Base-by-base conservation (phyloP, 2,329 filamentous ascomycete species). In the Fonsecaea nubica region DNA sequence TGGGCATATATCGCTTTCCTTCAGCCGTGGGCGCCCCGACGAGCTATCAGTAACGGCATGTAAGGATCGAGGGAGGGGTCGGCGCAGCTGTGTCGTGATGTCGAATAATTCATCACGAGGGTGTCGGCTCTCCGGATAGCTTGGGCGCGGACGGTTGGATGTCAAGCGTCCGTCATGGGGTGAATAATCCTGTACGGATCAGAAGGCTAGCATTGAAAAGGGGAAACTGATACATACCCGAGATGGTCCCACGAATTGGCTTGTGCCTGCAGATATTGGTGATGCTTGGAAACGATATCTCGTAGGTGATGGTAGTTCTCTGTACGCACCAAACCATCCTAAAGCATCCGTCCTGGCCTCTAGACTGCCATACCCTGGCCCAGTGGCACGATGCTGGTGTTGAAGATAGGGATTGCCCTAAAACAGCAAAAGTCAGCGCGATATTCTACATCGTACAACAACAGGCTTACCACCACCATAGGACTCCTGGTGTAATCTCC, bases 1-100 rank as follows among this genome's bases (percentile, higher is more conserved):
- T 4, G 82, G 82, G 70, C 82, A 84, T 36, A 81, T 73, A 67
- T 83, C 81, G 52, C 76, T 75, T 71, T 83, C 81, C 10, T 77
- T 75, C 4, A 79, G 64, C 4, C 63, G 69, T n/a, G 67, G 72
- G 12, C 71, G 74, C 13, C 25, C 58, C 1, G 10, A 70, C 70
- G 10, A 72, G 18, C 62, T 64, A 50, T 67, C 53, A 9, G 66
- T 65, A 45, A 62, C 58, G 48, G 50, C 60, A 50, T 66, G 62
- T 18, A 58, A 55, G 18, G 69, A 58, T 36, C n/a, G 61, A 62
- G 48, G 61, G n/a, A 45, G 8, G 33, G 59, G 30, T 55, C 59
- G 59, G 15, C 40, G 52, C 15, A 38, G 33, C 33, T 53, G 53
- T 53, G n/a, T 33, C 53, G 50, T 57, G 68, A 50, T n/a, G 38